Percentiles rank a stretch among this genome's conserved stretches.
Conservation (phyloP, 345 rosid species). For the Heritiera littoralis region DNA sequence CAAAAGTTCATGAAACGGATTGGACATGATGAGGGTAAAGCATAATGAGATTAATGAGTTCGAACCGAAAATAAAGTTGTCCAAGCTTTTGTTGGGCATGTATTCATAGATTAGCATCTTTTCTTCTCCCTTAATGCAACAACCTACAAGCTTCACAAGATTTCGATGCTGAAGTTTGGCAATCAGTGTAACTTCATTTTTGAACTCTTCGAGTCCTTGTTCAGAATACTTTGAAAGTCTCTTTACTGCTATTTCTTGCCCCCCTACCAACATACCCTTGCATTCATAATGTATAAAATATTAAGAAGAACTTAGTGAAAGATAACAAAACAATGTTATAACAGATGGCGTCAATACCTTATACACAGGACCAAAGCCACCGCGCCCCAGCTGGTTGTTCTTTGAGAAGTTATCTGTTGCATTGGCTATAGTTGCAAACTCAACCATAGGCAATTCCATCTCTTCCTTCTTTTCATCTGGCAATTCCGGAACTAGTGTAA, state of each 20-base stretch:
- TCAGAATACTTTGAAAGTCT: slow-evolving; percentile 11
- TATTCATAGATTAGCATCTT: slow-evolving; percentile 32
- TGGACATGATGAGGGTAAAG: slow-evolving; percentile 18
- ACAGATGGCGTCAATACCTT: neutral
- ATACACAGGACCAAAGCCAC: slow-evolving; percentile 47
- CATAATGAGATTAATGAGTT: neutral
- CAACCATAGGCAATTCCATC: slow-evolving; percentile 19
- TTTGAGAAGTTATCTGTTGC: slow-evolving; percentile 39
- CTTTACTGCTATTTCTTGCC: slow-evolving; percentile 15
- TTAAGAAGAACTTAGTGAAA: neutral
- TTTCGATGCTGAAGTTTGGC: slow-evolving; percentile 16
- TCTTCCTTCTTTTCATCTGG: neutral
- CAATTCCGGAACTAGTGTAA: neutral
- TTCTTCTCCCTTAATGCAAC: slow-evolving; percentile 10
- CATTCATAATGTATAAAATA: neutral
- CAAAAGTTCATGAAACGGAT: slow-evolving; percentile 20
- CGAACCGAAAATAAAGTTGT: slow-evolving; percentile 40
- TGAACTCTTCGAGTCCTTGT: slow-evolving; percentile 19
- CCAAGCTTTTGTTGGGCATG: slow-evolving; percentile 45
- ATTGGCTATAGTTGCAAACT: slow-evolving; percentile 14
- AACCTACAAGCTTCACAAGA: slow-evolving; percentile 19
- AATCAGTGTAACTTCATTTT: slow-evolving; percentile 1
- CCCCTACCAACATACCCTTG: slow-evolving; percentile 5
- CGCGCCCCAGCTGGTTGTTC: slow-evolving; percentile 40
- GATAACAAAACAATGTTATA: neutral